Evolutionary conservation across 202 grass and related monocot genomes (phyloP), one percentile per base, ranked within the genome.

Genomic region (Elaeis oleifera): DNA sequence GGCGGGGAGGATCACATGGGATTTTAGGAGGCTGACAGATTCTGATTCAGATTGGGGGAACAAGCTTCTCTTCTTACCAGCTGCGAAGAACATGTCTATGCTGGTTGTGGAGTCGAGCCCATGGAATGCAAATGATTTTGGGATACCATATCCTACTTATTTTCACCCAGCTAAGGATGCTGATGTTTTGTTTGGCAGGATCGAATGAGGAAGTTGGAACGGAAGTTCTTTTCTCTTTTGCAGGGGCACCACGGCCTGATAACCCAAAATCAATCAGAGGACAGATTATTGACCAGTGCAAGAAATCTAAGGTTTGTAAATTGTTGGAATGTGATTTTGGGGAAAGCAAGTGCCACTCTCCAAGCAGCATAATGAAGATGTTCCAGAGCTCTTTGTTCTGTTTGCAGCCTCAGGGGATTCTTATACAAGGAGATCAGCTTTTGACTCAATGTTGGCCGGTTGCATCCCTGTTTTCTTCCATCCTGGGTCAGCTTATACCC

Each of bases 381-480:
- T 96, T 96, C 65, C 91, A 96, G 70, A 85, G 84, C 58, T 96
- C 91, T 64, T 20, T 90, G 28, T 96, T 96, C 64, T 96, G 91
- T 66, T 67, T 96, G 76, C 91, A 96, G 74, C 91, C 91, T 3
- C 91, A 96, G 70, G 91, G 61, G 91, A 96, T 76, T 90, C 87
- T n/a, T 96, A 90, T 20, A 96, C 91, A 2, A 88, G 91, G 64
- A 85, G 91, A 75, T 96, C 91, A 63, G 87, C 91, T 49, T 96
- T 96, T 16, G 91, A 96, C 65, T 96, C 91, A 0, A 96, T 96
- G 70, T 60, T 96, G 61, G 91, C 91, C 21, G 91, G 91, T 21
- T 96, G 91, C 53, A 77, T 96, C 68, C 91, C 91, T 53, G 91
- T 96, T 78, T 90, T 96, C 81, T 96, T 96, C 66, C 91, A 96